phyloP scores from a whole-genome alignment of 495 filamentous ascomycete species.

The Penicillium alfredii region DNA sequence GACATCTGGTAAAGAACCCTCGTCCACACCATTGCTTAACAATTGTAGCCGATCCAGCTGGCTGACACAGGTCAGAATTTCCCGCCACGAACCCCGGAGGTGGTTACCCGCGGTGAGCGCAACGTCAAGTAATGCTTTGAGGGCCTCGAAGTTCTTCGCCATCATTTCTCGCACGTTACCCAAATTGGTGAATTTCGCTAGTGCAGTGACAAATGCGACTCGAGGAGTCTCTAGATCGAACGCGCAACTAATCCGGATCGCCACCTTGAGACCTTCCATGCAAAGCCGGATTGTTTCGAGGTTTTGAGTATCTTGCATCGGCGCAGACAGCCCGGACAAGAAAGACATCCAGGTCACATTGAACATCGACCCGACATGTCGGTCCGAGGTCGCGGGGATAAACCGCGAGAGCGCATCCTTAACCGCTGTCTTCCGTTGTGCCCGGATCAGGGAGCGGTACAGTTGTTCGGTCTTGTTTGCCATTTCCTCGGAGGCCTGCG shows the following conservation, averaged over 20 bases:
- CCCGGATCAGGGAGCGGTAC: constrained; percentile 81
- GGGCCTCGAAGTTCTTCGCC: constrained; percentile 89
- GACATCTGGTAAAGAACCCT: constrained; percentile 86
- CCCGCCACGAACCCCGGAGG: constrained; percentile 85
- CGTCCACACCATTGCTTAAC: constrained; percentile 90
- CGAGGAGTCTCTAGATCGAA: constrained; percentile 89
- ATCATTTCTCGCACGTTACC: constrained; percentile 95
- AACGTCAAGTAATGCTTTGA: constrained; percentile 85
- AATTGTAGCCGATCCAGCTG: constrained; percentile 94
- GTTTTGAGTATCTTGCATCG: constrained; percentile 87
- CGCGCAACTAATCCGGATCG: constrained; percentile 84
- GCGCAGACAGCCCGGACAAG: constrained; percentile 83
- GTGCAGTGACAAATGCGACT: constrained; percentile 86
- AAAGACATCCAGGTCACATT: constrained; percentile 99
- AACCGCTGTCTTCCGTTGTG: constrained; percentile 70
- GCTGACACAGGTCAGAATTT: constrained; percentile 90
- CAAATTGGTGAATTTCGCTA: constrained; percentile 90
- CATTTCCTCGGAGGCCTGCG: constrained; percentile 95
- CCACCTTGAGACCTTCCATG: constrained; percentile 90
- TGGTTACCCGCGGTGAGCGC: constrained; percentile 88
- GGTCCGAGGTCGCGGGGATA: constrained; percentile 86
- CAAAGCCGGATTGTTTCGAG: constrained; percentile 84
- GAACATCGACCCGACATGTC: constrained; percentile 97
- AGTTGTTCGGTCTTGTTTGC: constrained; percentile 79
- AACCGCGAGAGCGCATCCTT: constrained; percentile 67